These are phyloP conservation scores for Globisporangium barbulae DNA, from an alignment of 352 stramenopile genomes.

Conservation along the genomic window DNA sequence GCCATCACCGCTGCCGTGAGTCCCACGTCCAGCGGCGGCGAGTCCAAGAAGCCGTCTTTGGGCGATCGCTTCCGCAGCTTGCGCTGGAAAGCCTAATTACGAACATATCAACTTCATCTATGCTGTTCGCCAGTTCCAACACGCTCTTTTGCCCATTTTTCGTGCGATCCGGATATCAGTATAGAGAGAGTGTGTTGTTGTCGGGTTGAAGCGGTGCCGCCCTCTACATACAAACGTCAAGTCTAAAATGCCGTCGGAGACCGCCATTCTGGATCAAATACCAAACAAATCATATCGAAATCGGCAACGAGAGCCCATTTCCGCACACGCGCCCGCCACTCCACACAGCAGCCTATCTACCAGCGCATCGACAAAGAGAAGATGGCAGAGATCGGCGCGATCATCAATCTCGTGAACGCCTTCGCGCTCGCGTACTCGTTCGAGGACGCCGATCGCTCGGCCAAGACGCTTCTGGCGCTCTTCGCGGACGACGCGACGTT, in stretches of 20 bases:
- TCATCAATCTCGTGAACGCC: slow-evolving; percentile 85
- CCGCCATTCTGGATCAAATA: too few relatives aligned
- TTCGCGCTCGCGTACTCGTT: slow-evolving; percentile 80
- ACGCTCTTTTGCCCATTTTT: background rate
- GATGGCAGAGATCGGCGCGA: slow-evolving; percentile 71
- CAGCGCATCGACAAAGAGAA: background rate
- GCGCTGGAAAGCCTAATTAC: slow-evolving; percentile 21
- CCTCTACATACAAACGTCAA: slow-evolving; percentile 10
- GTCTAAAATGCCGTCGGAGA: background rate
- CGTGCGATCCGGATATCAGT: background rate
- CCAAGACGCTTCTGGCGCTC: slow-evolving; percentile 60
- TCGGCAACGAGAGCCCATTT: background rate
- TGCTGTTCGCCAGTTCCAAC: background rate
- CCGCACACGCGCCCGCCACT: background rate
- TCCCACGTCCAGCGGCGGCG: background rate
- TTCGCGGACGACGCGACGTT: slow-evolving; percentile 76
- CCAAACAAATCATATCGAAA: background rate
- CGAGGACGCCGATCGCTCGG: slow-evolving; percentile 66
- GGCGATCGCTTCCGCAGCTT: slow-evolving; percentile 33
- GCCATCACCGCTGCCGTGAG: too few relatives aligned
- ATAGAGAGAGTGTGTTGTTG: slow-evolving; percentile 10
- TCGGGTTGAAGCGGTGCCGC: slow-evolving; percentile 12
- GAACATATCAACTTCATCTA: background rate
- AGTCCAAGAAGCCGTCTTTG: slow-evolving; percentile 25
- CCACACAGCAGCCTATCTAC: too few relatives aligned